A percentile compares a stretch with the other conserved stretches of the same genome.
These are phyloP conservation scores for Fomitopsis pulvina DNA, from an alignment of 768 basidiomycete species.

Conservation along the genomic window DNA sequence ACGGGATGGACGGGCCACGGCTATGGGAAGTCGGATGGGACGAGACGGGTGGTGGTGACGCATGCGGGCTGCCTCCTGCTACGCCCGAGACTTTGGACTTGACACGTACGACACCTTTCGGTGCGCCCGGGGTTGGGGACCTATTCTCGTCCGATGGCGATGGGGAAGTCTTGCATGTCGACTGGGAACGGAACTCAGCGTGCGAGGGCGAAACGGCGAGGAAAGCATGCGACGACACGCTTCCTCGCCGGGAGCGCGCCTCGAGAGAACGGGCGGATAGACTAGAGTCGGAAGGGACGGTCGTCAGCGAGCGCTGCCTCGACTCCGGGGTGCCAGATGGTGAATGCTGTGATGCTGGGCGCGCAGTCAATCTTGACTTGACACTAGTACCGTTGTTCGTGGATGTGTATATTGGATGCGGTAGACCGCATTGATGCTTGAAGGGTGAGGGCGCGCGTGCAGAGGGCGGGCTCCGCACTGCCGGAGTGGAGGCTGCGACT, in stretches of 20 bases:
- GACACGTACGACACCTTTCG: constrained; percentile 29
- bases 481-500: constrained; percentile 13
- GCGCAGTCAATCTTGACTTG: constrained; percentile 15
- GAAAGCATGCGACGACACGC: constrained; percentile 20
- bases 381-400: constrained; percentile 19
- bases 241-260: constrained; percentile 16
- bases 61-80: constrained; percentile 28
- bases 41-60: constrained; percentile 18
- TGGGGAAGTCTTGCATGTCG: constrained; percentile 11
- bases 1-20: constrained; percentile 27
- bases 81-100: constrained; percentile 57
- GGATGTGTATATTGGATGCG: constrained; percentile 30
- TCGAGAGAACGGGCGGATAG: not conserved
- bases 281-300: constrained; percentile 12
- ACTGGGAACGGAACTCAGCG: constrained; percentile 8
- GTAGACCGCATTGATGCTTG: constrained; percentile 24
- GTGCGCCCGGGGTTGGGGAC: constrained; percentile 4
- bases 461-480: constrained; percentile 17
- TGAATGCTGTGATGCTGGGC: constrained; percentile 15
- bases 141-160: constrained; percentile 17
- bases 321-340: constrained; percentile 17
- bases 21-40: constrained; percentile 19
- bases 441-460: constrained; percentile 37
- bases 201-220: constrained; percentile 6
- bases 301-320: constrained; percentile 26